These are phyloP conservation scores for Phaeosphaeriaceae sp. DNA, from an alignment of 2,329 filamentous ascomycete species.

Conservation along the genomic window DNA sequence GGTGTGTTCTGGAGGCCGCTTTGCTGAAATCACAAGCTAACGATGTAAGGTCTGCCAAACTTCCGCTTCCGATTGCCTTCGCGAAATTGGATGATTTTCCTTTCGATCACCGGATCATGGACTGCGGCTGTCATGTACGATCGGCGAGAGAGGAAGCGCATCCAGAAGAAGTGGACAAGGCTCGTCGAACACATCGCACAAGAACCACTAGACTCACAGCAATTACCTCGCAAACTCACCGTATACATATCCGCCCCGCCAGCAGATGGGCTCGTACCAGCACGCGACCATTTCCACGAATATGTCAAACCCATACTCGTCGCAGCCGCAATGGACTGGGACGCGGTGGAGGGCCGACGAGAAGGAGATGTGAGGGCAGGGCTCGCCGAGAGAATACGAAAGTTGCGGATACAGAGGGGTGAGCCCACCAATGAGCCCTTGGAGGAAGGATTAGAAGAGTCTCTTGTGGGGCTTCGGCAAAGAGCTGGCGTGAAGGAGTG, in stretches of 20 bases:
- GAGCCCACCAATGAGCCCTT: constrained; percentile 56
- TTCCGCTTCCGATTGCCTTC: constrained; percentile 86
- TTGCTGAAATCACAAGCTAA: constrained; percentile 12
- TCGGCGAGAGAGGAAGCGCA: constrained; percentile 84
- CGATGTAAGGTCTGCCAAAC: constrained; percentile 73
- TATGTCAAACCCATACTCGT: constrained; percentile 94
- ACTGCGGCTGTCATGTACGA: constrained; percentile 88
- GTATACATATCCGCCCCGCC: constrained; percentile 87
- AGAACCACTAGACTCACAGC: constrained; percentile 74
- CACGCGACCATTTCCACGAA: constrained; percentile 95
- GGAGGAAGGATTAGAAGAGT: constrained; percentile 61
- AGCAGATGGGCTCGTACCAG: constrained; percentile 79
- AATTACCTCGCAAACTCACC: constrained; percentile 82
- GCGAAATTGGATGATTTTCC: constrained; percentile 97
- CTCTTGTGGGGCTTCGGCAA: constrained; percentile 69
- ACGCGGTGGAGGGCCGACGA: constrained; percentile 88
- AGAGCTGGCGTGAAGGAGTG: constrained; percentile 74
- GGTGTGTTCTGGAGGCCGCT: constrained; percentile 26
- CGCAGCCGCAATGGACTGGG: constrained; percentile 91
- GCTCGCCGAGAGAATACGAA: constrained; percentile 84
- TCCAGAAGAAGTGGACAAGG: constrained; percentile 84
- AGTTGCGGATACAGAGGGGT: constrained; percentile 65
- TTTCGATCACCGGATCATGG: constrained; percentile 78
- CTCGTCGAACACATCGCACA: constrained; percentile 84
- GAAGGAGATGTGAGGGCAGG: constrained; percentile 92